A percentile compares a stretch with the other conserved stretches of the same genome.
Evolutionary conservation across 1,284 basidiomycete genomes (phyloP).

Genomic region (Moesziomyces antarcticus): DNA sequence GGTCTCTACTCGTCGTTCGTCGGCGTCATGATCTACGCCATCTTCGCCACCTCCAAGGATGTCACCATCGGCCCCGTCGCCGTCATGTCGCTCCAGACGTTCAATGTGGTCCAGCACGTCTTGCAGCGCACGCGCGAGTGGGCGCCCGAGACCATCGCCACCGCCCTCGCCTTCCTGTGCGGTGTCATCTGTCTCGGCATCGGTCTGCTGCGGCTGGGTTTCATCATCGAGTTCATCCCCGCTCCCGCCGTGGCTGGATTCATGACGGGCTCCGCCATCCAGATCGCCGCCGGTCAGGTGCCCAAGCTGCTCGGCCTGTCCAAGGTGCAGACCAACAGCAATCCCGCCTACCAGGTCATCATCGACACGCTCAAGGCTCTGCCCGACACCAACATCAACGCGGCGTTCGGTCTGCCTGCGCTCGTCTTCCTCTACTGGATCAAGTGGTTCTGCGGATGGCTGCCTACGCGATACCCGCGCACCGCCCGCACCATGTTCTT

Average conservation of each 20-base stretch:
- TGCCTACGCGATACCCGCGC: constrained; percentile 77
- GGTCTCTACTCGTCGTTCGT: constrained; percentile 96
- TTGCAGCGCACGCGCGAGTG: constrained; percentile 21
- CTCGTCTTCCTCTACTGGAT: constrained; percentile 80
- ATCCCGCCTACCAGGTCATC: constrained; percentile 82
- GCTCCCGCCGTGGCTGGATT: constrained; percentile 90
- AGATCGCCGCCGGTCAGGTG: constrained; percentile 65
- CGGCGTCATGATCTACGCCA: constrained; percentile 78
- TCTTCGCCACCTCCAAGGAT: constrained; percentile 68
- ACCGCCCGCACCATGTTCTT: constrained; percentile 75
- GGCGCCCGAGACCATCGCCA: constrained; percentile 78
- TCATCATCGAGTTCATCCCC: constrained; percentile 95
- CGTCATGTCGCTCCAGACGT: constrained; percentile 93
- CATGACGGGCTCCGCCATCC: constrained; percentile 71
- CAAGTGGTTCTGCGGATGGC: constrained; percentile 75
- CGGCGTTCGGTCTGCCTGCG: constrained; percentile 87
- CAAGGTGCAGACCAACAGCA: constrained; percentile 53
- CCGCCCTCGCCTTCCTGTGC: constrained; percentile 84
- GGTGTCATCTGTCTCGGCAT: constrained; percentile 93
- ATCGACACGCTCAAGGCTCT: constrained; percentile 91
- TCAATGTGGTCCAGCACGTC: constrained; percentile 71
- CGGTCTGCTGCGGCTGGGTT: constrained; percentile 89
- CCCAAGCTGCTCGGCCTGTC: constrained; percentile 63
- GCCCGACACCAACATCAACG: constrained; percentile 78
- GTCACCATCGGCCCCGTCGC: constrained; percentile 72